Evolutionary conservation across 441 rosid genomes (phyloP), one percentile per base, ranked within the genome.

Genomic region (Euphorbia celastroides): DNA sequence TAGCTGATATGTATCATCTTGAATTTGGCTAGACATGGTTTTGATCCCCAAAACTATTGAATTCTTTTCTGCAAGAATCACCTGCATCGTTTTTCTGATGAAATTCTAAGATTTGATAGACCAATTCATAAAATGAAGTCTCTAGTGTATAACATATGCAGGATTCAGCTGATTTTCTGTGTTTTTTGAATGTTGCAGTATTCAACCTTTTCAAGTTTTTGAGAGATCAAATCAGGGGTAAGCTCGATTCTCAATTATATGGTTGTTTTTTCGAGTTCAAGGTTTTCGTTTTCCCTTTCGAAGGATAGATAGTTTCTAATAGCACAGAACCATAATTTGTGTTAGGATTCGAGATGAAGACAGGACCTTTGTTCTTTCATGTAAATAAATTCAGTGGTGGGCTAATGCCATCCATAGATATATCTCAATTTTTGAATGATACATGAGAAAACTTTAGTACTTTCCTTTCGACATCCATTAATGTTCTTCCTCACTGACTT

Each of bases 121-220:
- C n/a, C n/a, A n/a, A n/a, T n/a, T n/a, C n/a, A n/a, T n/a, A n/a
- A n/a, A n/a, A n/a, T n/a, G n/a, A n/a, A n/a, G n/a, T n/a, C n/a
- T n/a, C n/a, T n/a, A n/a, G n/a, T n/a, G n/a, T n/a, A n/a, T n/a
- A n/a, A 19, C 1, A 5, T 31, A 64, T 22, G 60, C 31, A 51
- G 19, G 41, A 12, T 17, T 55, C 34, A 4, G 60, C 51, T 54
- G 61, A 65, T 54, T 12, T 65, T 16, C 12, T 5, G 9, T 65
- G 34, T 65, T 54, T 34, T 41, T 16, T 16, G 25, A 54, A 34
- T 7, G 44, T 54, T 36, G 51, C 69, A 65, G 69, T 19, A 10
- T 27, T 17, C 25, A 56, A 25, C 19, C 7, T 38, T 22, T 46
- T 65, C 61, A 65, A 48, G 2, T 17, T 5, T 23, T 65, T 54